Evolutionary conservation across 257 asterid species (phyloP).

Genomic region (Handroanthus guayacan): DNA sequence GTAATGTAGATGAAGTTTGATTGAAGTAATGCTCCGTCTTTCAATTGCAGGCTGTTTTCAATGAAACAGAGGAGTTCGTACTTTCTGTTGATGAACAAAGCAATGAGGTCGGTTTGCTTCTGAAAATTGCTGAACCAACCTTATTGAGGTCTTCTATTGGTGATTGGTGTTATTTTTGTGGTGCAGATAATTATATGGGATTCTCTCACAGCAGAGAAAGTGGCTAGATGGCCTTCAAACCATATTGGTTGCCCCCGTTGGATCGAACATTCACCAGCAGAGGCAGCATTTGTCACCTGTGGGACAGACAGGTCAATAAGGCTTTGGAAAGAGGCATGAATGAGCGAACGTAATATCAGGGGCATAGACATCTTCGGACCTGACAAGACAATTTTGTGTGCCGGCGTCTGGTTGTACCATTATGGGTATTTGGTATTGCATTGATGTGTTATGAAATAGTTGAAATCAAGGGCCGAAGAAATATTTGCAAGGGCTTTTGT

Average conservation of each 20-base stretch:
- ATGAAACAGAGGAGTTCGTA: conserved; percentile 74
- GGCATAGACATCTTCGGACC: not conserved
- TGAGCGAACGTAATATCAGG: not conserved
- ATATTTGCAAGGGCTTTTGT: no score
- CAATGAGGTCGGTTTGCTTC: conserved; percentile 60
- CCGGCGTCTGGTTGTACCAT: not conserved
- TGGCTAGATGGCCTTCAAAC: conserved; percentile 82
- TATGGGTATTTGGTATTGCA: not conserved
- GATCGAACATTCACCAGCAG: conserved; percentile 81
- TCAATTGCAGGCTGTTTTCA: conserved; percentile 74
- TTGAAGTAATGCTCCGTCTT: not conserved
- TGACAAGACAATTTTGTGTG: not conserved
- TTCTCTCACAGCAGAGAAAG: conserved; percentile 74
- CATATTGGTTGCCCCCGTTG: conserved; percentile 81
- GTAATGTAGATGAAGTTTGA: not conserved
- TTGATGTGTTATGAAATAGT: no score
- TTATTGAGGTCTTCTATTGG: not conserved
- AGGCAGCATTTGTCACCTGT: conserved; percentile 72
- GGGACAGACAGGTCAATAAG: conserved; percentile 79
- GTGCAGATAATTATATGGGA: conserved; percentile 83
- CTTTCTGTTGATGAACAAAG: conserved; percentile 65
- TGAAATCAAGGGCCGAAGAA: no score
- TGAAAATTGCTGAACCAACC: not conserved
- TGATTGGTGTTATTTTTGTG: conserved; percentile 25
- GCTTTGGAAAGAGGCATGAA: conserved; percentile 66